Conservation (phyloP, 257 asterid species). For the Nicotiana sylvestris region DNA sequence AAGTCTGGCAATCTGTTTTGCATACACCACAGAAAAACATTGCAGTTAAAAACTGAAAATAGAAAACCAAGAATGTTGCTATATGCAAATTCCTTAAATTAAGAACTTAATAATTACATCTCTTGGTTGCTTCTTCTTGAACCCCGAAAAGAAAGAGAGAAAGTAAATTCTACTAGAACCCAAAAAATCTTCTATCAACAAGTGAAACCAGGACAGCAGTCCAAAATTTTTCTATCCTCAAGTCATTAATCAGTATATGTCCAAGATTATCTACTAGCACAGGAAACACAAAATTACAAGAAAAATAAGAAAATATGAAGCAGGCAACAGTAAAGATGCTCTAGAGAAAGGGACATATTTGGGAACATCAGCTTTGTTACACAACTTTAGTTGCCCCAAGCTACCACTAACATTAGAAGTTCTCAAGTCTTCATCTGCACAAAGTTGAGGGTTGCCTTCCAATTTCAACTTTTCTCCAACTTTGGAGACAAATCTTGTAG, state of each 20-base stretch:
- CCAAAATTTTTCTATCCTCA: constrained; percentile 21
- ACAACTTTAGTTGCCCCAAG: constrained; percentile 42
- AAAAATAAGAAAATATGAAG: constrained; percentile 25
- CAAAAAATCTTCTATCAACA: not conserved
- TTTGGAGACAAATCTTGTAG: constrained; percentile 42
- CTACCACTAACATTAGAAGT: constrained; percentile 35
- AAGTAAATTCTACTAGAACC: not conserved
- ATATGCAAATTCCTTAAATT: not conserved
- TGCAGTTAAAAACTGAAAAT: not conserved
- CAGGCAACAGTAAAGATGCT: constrained; percentile 20
- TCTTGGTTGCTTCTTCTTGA: not conserved
- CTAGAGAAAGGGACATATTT: constrained; percentile 40
- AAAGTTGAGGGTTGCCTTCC: constrained; percentile 78
- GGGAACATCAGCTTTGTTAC: constrained; percentile 33
- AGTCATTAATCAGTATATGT: constrained; percentile 5
- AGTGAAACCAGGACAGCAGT: too few species aligned
- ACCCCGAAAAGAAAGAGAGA: not conserved
- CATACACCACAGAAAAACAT: not conserved
- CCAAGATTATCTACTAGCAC: constrained; percentile 1
- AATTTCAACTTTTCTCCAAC: constrained; percentile 69
- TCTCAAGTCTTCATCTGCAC: constrained; percentile 47
- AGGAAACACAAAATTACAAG: constrained; percentile 24
- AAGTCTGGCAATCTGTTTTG: not conserved
- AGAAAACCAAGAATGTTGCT: not conserved
- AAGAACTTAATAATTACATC: not conserved